Evolutionary conservation across 495 filamentous ascomycete species (phyloP).

Genomic region (Penicillium robsamsonii): DNA sequence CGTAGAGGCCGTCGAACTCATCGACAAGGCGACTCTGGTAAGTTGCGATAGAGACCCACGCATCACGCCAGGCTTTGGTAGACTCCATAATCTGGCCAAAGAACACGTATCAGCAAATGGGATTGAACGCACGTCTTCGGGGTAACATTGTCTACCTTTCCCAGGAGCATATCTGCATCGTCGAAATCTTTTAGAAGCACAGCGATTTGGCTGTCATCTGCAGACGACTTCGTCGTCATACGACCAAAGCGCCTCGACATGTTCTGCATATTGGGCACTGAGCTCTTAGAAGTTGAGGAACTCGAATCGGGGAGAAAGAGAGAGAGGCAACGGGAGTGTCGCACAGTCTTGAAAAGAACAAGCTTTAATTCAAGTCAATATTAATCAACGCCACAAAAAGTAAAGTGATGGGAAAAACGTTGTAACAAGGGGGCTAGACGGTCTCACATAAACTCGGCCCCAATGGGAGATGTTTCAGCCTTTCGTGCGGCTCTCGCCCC

Average conservation of each 20-base stretch:
- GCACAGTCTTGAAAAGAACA: constrained; percentile 3
- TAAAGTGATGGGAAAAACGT: constrained; percentile 9
- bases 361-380: constrained; percentile 1
- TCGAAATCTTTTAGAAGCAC: constrained; percentile 80
- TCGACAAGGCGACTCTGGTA: constrained; percentile 67
- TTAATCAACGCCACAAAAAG: background rate
- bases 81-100: constrained; percentile 71
- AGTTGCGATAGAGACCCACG: constrained; percentile 73
- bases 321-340: constrained; percentile 2
- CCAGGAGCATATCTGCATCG: constrained; percentile 75
- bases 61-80: constrained; percentile 78
- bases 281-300: background rate
- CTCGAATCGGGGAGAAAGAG: constrained; percentile 1
- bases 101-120: constrained; percentile 10
- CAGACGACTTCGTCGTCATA: constrained; percentile 61
- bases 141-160: constrained; percentile 52
- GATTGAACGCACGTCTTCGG: constrained; percentile 5
- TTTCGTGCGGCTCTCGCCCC: constrained; percentile 26
- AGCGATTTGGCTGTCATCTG: constrained; percentile 75
- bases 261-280: constrained; percentile 64
- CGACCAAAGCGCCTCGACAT: constrained; percentile 75
- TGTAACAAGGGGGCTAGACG: constrained; percentile 1
- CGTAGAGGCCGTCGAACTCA: constrained; percentile 77
- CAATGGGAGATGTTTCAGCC: constrained; percentile 23
- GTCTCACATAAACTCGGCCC: constrained; percentile 6